Conservation (phyloP, 129 eudicot genomes). For the Deinandra increscens region DNA sequence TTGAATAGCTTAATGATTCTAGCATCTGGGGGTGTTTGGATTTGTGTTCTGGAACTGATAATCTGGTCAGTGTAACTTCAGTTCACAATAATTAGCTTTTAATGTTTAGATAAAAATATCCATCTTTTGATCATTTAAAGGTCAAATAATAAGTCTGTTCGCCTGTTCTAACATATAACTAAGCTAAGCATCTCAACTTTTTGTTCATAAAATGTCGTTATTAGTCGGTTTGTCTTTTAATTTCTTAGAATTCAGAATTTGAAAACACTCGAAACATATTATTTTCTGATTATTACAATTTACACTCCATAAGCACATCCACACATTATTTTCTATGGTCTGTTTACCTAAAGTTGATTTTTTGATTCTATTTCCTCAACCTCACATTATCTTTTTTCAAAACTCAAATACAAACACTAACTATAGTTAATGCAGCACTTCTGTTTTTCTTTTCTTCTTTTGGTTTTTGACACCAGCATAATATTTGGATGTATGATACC, state of each 20-base stretch:
- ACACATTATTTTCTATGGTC: neutral
- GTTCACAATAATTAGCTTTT: neutral
- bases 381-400: neutral
- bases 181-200: neutral
- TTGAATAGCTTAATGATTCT: constrained; percentile 2
- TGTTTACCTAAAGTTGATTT: neutral
- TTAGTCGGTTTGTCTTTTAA: neutral
- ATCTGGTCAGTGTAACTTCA: neutral
- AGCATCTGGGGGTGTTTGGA: neutral
- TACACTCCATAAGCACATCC: neutral
- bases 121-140: neutral
- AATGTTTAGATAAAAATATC: neutral
- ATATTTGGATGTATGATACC: neutral
- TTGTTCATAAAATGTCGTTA: neutral
- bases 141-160: neutral
- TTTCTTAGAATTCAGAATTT: neutral
- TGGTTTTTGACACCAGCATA: constrained; percentile 6
- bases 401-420: neutral
- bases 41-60: neutral
- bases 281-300: neutral
- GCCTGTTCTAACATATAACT: neutral
- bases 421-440: neutral
- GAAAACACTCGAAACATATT: neutral
- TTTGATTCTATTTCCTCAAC: neutral
- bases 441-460: neutral